A percentile compares a stretch with the other conserved stretches of the same genome.
Conservation (phyloP, 257 asterid genomes). For the Voacanga thouarsii region DNA sequence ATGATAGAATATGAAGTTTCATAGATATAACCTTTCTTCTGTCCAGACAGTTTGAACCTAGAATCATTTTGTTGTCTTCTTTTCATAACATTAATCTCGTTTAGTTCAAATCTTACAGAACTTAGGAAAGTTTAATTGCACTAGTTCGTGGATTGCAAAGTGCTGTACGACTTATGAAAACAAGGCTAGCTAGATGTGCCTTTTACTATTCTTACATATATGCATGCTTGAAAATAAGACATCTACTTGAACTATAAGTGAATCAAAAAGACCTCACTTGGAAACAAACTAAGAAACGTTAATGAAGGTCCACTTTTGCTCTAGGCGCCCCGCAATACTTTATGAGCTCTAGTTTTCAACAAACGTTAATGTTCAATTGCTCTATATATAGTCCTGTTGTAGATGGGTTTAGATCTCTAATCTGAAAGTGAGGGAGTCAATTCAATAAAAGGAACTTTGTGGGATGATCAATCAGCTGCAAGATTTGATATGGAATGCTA, state of each 20-base stretch:
- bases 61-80: not conserved
- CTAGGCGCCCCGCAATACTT: not conserved
- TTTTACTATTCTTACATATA: not conserved
- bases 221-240: not conserved
- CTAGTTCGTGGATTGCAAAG: not conserved
- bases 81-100: not conserved
- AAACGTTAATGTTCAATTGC: too few species aligned
- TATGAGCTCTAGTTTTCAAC: not conserved
- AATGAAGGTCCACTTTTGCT: not conserved
- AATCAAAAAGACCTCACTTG: too few species aligned
- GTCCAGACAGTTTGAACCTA: too few species aligned
- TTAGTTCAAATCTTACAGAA: not conserved
- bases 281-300: not conserved
- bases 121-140: too few species aligned
- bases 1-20: not conserved
- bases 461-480: not conserved
- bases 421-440: not conserved
- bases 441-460: not conserved
- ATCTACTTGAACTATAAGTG: not conserved
- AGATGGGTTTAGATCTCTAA: not conserved
- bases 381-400: not conserved
- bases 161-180: not conserved
- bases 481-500: not conserved
- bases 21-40: not conserved
- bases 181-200: not conserved